These are phyloP conservation scores for Alternaria sp. DNA, from an alignment of 2,329 filamentous ascomycete genomes.

Conservation along the genomic window DNA sequence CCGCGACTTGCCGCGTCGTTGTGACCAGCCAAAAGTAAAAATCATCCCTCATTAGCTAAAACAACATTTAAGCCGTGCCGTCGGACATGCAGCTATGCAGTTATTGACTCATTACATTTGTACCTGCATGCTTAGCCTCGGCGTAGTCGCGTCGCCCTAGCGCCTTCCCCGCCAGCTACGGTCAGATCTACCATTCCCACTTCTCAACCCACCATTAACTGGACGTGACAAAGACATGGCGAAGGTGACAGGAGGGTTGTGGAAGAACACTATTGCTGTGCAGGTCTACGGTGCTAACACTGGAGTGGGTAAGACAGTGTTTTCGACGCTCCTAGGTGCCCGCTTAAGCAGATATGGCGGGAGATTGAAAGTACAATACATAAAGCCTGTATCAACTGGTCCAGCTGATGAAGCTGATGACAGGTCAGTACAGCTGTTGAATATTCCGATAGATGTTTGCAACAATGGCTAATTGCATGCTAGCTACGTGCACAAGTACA, in stretches of 20 bases:
- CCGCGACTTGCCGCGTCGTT: conserved; percentile 10
- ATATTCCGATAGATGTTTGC: background rate
- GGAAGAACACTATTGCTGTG: conserved; percentile 72
- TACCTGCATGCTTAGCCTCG: conserved; percentile 15
- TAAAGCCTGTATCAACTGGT: conserved; percentile 86
- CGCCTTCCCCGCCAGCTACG: conserved; percentile 1
- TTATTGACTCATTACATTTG: conserved; percentile 19
- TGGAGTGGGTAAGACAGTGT: conserved; percentile 83
- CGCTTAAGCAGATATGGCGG: conserved; percentile 50
- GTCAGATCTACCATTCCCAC: background rate
- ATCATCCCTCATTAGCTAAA: conserved; percentile 15
- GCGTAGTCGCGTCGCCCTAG: conserved; percentile 6
- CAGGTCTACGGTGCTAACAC: conserved; percentile 88
- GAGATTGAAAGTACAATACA: conserved; percentile 63
- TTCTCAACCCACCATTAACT: conserved; percentile 5
- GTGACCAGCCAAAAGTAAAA: background rate
- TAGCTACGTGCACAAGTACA: conserved; percentile 71
- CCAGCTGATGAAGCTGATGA: conserved; percentile 74
- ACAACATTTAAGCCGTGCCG: conserved; percentile 5
- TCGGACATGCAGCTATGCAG: conserved; percentile 2
- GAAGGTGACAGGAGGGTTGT: conserved; percentile 67
- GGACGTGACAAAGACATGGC: conserved; percentile 40
- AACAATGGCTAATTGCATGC: conserved; percentile 4
- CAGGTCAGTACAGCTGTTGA: conserved; percentile 56
- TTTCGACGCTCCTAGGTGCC: conserved; percentile 75